Base-by-base conservation (phyloP, 352 stramenopile genomes). In the Globisporangium recalcitrans region DNA sequence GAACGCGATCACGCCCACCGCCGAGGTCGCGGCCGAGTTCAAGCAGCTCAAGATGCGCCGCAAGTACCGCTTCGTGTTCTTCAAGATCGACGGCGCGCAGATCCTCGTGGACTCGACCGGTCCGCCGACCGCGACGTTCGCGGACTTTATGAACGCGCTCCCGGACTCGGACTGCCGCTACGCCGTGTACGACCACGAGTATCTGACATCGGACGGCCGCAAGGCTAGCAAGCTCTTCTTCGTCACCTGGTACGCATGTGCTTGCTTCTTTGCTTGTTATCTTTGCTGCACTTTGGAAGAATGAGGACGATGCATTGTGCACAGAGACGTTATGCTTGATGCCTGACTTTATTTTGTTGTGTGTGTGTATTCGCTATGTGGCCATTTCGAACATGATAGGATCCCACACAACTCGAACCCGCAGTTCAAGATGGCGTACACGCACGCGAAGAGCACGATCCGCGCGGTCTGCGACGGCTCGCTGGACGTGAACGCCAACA, bases 181-280 rank as follows among this genome's bases (percentile, higher is more conserved):
- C 62, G 85, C 81, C 2, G 85, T 95, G 60, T 96, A 94, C 60
- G 87, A 96, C 62, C 85, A 95, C 73, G 87, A 95, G 53, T 91
- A 79, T 52, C 52, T 69, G 11, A 90, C 82, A 29, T 4, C 78
- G 1, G 87, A 96, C 71, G 85, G 87, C 10, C 85, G 87, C 62
- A 91, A 91, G 68, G 82, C 83, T 36, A 94, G 81, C 73, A 95
- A 95, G 54, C 74, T 96, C 55, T 96, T 90, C 68, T 93, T 96
- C 49, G 69, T 95, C 51, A 88, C 86, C 16, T 96, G 85, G 87
- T 85, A 64, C 29, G 72, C 3, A n/a, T 38, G 38, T 24, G n/a
- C n/a, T 8, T 10, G 29, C 29, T 26, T 46, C 11, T 4, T 2
- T 36, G 7, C 32, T 34, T 32, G 31, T 32, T 31, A 5, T n/a